Base-by-base conservation (phyloP, 306 rosid species). In the Gillenia trifoliata region DNA sequence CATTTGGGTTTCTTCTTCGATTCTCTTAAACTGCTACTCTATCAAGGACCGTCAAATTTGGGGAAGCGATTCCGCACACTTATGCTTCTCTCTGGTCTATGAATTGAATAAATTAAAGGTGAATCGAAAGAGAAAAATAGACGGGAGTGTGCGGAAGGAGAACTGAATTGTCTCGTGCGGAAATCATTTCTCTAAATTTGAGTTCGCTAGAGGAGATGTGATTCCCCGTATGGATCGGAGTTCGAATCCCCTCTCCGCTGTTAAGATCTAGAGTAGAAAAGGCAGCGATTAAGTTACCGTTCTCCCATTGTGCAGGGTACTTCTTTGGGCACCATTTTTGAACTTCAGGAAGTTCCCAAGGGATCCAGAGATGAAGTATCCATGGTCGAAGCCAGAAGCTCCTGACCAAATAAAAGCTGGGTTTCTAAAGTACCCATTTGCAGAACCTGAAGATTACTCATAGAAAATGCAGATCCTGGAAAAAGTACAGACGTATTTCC, bases 281-380 rank as follows among this genome's bases (percentile, higher is more conserved):
- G 0, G 50, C 16, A 11, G 50, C 13, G 50, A 45, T 45, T 45
- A 6, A 45, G 19, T 45, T 45, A 45, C 13, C 5, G 66, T 70
- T 57, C 13, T 25, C 34, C 60, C 56, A 40, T 47, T 29, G 73
- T 80, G 90, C 89, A 94, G 97, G 13, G 49, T 92, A 49, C 40
- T 92, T n/a, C 80, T 92, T 20, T 94, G 97, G 97, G 99, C 96
- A 66, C 99, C 99, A 65, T 92, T 94, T 84, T 77, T 94, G 68
- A 94, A 94, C 89, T 89, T 88, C 89, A 88, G 99, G 79, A 94
- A 88, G 83, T 85, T 94, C 68, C 99, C 99, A 8, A 56, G 96
- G 23, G 99, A 94, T 75, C 96, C 97, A 81, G 25, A 78, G 47
- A 50, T 92, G 93, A 75, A 94, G 86, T 85, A 88, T 56, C 99